phyloP scores from a whole-genome alignment of 345 rosid species.

The Euphorbia lathyris region DNA sequence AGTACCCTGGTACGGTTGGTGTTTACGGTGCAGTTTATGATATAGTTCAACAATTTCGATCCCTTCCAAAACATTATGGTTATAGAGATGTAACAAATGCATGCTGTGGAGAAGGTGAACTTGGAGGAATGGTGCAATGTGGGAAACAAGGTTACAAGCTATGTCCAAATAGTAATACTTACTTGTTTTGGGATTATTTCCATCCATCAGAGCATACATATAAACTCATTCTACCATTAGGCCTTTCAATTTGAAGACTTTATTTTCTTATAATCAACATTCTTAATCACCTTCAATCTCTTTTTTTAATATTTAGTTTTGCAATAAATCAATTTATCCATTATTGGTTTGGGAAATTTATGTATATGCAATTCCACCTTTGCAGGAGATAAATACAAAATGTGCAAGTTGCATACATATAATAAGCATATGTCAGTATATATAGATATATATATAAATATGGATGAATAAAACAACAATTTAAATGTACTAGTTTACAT shows the following conservation, averaged over 20 bases:
- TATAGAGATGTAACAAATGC: conserved; percentile 41
- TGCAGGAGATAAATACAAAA: not conserved
- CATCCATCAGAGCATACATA: conserved; percentile 57
- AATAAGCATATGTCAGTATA: too few relatives aligned
- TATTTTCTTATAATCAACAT: not conserved
- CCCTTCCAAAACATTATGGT: conserved; percentile 47
- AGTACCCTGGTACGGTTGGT: conserved; percentile 38
- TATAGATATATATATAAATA: too few relatives aligned
- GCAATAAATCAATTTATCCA: too few relatives aligned
- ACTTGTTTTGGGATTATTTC: conserved; percentile 62
- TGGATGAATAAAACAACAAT: not conserved
- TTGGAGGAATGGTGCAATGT: conserved; percentile 48
- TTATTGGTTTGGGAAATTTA: too few relatives aligned
- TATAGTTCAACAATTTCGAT: conserved; percentile 41
- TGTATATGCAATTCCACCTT: not conserved
- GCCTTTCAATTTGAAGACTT: conserved; percentile 47
- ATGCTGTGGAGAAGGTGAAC: conserved; percentile 52
- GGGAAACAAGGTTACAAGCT: conserved; percentile 54
- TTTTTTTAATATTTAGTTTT: too few relatives aligned
- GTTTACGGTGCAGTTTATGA: conserved; percentile 54
- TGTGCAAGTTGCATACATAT: not conserved
- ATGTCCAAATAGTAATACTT: conserved; percentile 39
- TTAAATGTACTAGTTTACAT: not conserved
- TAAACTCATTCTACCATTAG: conserved; percentile 40
- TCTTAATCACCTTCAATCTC: not conserved